Conservation (phyloP, 768 basidiomycete genomes). For the Pleurotus cornucopiae region DNA sequence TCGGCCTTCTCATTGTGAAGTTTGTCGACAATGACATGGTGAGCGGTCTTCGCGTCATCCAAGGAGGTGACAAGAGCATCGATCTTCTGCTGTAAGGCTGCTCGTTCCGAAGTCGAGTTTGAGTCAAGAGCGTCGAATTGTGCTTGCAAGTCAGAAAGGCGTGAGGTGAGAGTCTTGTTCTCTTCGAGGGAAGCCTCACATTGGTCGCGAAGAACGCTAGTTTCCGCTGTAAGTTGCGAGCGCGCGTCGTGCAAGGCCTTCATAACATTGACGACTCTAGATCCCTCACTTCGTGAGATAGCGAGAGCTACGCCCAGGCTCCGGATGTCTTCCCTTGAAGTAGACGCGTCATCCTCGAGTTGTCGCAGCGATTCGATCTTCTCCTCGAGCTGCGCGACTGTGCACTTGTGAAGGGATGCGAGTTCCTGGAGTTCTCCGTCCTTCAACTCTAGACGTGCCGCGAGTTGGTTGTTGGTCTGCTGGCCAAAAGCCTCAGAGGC, state of each 20-base stretch:
- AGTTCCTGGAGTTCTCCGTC: slow-evolving; percentile 9
- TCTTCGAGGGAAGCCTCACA: slow-evolving; percentile 7
- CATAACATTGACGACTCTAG: slow-evolving; percentile 1
- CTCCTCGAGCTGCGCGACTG: slow-evolving; percentile 6
- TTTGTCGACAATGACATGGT: slow-evolving; percentile 22
- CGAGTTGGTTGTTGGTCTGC: not conserved
- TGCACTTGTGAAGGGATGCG: slow-evolving; percentile 9
- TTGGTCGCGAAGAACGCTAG: slow-evolving; percentile 8
- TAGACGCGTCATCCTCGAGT: not conserved
- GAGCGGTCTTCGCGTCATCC: slow-evolving; percentile 13
- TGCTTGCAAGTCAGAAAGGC: not conserved
- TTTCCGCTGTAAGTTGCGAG: not conserved
- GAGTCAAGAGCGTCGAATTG: not conserved
- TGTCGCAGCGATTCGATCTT: not conserved
- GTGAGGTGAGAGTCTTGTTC: slow-evolving; percentile 4
- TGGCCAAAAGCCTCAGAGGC: not conserved
- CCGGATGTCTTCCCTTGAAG: slow-evolving; percentile 12
- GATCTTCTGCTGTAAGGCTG: slow-evolving; percentile 16
- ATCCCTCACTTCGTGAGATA: slow-evolving; percentile 13
- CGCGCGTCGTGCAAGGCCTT: not conserved
- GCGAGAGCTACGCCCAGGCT: slow-evolving; percentile 23
- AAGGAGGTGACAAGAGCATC: slow-evolving; percentile 16
- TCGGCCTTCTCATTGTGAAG: slow-evolving; percentile 22
- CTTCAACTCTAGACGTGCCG: not conserved
- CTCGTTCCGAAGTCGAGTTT: not conserved